Conservation (phyloP, 371 early-diverging fungal genomes). For the Syncephalastrum sp. region DNA sequence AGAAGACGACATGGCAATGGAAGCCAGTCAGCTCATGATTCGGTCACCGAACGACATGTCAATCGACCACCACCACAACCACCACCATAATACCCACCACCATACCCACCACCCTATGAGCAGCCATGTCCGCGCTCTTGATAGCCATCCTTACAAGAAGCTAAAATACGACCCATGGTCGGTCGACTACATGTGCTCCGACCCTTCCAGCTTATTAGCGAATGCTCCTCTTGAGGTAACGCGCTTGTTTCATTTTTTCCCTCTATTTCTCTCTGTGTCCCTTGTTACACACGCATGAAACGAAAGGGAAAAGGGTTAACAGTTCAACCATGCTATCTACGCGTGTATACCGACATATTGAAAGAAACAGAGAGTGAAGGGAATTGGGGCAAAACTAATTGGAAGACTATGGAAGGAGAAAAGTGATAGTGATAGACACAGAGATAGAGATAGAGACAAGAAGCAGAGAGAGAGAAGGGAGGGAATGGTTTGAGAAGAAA, state of each 20-base stretch:
- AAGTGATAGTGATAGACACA: neutral
- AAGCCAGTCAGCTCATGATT: conserved; percentile 31
- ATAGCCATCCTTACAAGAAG: conserved; percentile 27
- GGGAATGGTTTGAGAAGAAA: too few relatives aligned
- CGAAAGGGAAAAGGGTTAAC: too few relatives aligned
- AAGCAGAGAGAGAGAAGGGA: too few relatives aligned
- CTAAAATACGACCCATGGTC: conserved; percentile 25
- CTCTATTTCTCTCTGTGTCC: too few relatives aligned
- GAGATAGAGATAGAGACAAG: neutral
- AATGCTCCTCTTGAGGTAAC: conserved; percentile 40
- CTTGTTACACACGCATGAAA: too few relatives aligned
- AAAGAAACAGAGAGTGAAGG: conserved; percentile 5
- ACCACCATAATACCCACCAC: conserved; percentile 1
- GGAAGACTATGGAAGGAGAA: neutral
- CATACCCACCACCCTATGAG: neutral
- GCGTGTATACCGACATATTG: neutral
- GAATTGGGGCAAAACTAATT: neutral
- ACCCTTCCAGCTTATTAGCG: conserved; percentile 35
- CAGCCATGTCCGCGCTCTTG: neutral
- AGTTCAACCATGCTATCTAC: too few relatives aligned
- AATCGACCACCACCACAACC: conserved; percentile 1
- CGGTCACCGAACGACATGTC: conserved; percentile 17
- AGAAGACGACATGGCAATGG: conserved; percentile 26
- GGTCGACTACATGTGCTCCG: conserved; percentile 28
- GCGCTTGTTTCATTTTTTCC: too few relatives aligned